These are phyloP conservation scores for Cyclotella kingstonii DNA, from an alignment of 108 stramenopile species.

Conservation along the genomic window DNA sequence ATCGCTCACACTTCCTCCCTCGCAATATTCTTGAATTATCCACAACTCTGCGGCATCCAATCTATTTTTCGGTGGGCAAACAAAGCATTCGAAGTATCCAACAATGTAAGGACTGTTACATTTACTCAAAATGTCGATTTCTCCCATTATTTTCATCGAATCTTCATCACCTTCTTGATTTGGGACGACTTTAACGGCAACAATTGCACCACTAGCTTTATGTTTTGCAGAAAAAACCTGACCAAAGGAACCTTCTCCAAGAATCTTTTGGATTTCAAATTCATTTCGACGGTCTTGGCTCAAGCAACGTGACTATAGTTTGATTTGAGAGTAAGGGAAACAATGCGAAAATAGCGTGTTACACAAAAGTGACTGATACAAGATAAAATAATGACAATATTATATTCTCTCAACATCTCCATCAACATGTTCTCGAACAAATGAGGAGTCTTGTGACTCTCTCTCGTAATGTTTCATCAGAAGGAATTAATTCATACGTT, in stretches of 20 bases:
- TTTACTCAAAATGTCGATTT: constrained; percentile 86
- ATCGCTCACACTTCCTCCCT: constrained; percentile 85
- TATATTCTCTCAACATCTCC: too few relatives aligned
- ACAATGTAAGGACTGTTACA: constrained; percentile 89
- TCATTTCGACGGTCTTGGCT: constrained; percentile 22
- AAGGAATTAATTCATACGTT: too few relatives aligned
- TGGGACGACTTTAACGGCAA: constrained; percentile 91
- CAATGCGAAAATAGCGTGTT: too few relatives aligned
- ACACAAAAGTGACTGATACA: too few relatives aligned
- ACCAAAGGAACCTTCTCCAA: constrained; percentile 95
- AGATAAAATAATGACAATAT: too few relatives aligned
- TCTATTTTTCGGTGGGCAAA: constrained; percentile 38
- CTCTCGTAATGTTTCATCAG: too few relatives aligned
- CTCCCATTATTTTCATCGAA: constrained; percentile 84
- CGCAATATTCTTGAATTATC: constrained; percentile 96
- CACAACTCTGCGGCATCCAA: constrained; percentile 68
- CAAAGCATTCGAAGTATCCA: constrained; percentile 87
- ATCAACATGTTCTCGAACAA: too few relatives aligned
- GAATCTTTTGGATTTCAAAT: constrained; percentile 33
- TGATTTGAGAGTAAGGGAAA: too few relatives aligned
- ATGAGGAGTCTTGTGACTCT: too few relatives aligned
- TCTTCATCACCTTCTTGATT: constrained; percentile 56
- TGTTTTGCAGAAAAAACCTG: constrained; percentile 85
- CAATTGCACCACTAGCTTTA: constrained; percentile 71
- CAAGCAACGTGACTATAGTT: too few relatives aligned